These are phyloP conservation scores for Calycina marina DNA, from an alignment of 2,329 filamentous ascomycete genomes.

Conservation along the genomic window DNA sequence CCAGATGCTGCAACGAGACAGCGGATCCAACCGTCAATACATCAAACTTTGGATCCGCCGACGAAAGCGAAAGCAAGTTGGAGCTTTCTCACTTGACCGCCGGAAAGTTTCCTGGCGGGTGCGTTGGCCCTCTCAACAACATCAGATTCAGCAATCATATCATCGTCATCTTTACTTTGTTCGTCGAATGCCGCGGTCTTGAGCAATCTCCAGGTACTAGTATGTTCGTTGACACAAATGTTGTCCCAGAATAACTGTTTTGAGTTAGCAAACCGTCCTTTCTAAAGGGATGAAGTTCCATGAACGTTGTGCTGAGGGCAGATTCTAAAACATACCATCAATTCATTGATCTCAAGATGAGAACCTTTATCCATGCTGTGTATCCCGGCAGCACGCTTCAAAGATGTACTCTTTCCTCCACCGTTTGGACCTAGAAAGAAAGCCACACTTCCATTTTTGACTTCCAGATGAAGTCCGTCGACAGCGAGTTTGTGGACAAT, in stretches of 20 bases:
- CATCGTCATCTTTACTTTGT: slow-evolving; percentile 30
- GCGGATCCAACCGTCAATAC: slow-evolving; percentile 52
- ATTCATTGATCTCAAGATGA: slow-evolving; percentile 14
- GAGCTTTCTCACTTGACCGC: slow-evolving; percentile 52
- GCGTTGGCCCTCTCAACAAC: slow-evolving; percentile 41
- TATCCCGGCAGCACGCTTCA: slow-evolving; percentile 51
- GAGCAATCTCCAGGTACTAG: slow-evolving; percentile 45
- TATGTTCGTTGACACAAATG: slow-evolving; percentile 47
- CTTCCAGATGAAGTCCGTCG: slow-evolving; percentile 38
- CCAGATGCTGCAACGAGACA: slow-evolving; percentile 53
- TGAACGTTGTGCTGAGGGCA: slow-evolving; percentile 18
- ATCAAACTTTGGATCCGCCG: slow-evolving; percentile 47
- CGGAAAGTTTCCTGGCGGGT: slow-evolving; percentile 41
- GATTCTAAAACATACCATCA: slow-evolving; percentile 16
- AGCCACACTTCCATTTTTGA: slow-evolving; percentile 45
- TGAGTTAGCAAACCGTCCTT: slow-evolving; percentile 31
- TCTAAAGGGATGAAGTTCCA: not conserved
- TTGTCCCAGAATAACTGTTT: slow-evolving; percentile 41
- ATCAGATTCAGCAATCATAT: slow-evolving; percentile 41
- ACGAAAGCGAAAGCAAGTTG: slow-evolving; percentile 56
- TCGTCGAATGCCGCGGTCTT: slow-evolving; percentile 31
- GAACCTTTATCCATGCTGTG: slow-evolving; percentile 40
- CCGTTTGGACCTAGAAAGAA: slow-evolving; percentile 51
- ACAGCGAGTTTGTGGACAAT: slow-evolving; percentile 35
- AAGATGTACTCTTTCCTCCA: slow-evolving; percentile 48